Base-by-base conservation (phyloP, 768 basidiomycete species). In the Psilocybe cubensis region DNA sequence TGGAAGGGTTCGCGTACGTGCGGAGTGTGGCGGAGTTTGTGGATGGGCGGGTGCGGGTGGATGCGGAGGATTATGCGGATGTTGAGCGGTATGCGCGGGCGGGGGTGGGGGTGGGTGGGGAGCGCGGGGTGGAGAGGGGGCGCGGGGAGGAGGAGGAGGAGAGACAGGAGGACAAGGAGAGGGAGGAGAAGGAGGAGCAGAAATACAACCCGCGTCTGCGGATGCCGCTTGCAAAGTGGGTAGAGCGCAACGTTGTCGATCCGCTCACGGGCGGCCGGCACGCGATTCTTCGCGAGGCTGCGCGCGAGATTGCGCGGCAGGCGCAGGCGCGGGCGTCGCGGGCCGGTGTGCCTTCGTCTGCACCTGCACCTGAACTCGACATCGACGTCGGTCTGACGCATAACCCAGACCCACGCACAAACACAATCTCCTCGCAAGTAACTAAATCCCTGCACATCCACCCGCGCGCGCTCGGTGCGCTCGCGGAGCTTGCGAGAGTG, bases 21-120 rank as follows among this genome's bases (percentile, higher is more conserved):
- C 78, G 87, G 58, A 92, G 91, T 67, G 64, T 93, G 53, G 90
- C 89, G 23, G 87, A 89, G 70, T 93, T 92, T 60, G 76, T 87
- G 28, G 67, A 74, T 56, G 76, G 85, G 8, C 67, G 73, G 52
- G 4, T 66, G 69, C 44, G 52, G 52, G 49, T 38, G 5, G 35
- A 38, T 8, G 31, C 2, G 31, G 31, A 14, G 9, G 31, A 33
- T 33, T 33, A 33, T 33, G 31, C 8, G 8, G 31, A 33, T 33
- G 31, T 33, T 38, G 35, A 64, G 54, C n/a, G n/a, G n/a, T n/a
- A n/a, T n/a, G n/a, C n/a, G n/a, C n/a, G n/a, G n/a, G n/a, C n/a
- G n/a, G n/a, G n/a, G n/a, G n/a, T n/a, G n/a, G n/a, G n/a, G n/a
- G n/a, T n/a, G n/a, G n/a, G n/a, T n/a, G n/a, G n/a, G n/a, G n/a